These are phyloP conservation scores for Cryptococcus sp. DNA, from an alignment of 1,284 basidiomycete species.

Conservation along the genomic window DNA sequence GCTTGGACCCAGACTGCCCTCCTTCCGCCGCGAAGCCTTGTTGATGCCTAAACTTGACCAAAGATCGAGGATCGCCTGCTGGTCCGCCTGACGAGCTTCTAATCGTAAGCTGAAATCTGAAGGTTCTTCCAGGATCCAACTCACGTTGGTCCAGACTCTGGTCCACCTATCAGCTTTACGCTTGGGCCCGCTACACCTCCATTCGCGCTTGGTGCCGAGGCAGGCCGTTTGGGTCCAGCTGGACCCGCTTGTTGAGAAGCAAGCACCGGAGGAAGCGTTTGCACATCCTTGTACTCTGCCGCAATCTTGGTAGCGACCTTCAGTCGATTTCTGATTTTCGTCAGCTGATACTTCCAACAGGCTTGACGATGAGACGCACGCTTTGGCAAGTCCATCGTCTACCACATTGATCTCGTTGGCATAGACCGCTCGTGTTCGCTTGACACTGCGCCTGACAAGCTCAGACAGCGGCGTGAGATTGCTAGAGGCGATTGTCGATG, in stretches of 20 bases:
- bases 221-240: constrained; percentile 67
- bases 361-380: constrained; percentile 20
- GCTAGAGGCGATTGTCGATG: constrained; percentile 14
- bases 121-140: constrained; percentile 6
- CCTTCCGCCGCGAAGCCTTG: constrained; percentile 45
- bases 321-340: constrained; percentile 44
- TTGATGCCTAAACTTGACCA: constrained; percentile 47
- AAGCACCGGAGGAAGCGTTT: constrained; percentile 74
- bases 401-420: constrained; percentile 33
- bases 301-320: constrained; percentile 61
- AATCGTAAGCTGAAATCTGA: background rate
- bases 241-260: constrained; percentile 68
- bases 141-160: constrained; percentile 17
- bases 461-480: constrained; percentile 41
- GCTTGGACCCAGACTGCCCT: constrained; percentile 50
- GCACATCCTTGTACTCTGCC: constrained; percentile 81
- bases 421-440: constrained; percentile 48
- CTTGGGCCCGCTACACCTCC: constrained; percentile 49
- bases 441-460: constrained; percentile 43
- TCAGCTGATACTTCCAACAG: background rate
- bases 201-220: constrained; percentile 50
- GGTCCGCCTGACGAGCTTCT: background rate
- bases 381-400: constrained; percentile 39
- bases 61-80: constrained; percentile 20
- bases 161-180: constrained; percentile 31